Evolutionary conservation across 2,329 filamentous ascomycete species (phyloP).

Genomic region (Aspergillus fumigatiaffinis): DNA sequence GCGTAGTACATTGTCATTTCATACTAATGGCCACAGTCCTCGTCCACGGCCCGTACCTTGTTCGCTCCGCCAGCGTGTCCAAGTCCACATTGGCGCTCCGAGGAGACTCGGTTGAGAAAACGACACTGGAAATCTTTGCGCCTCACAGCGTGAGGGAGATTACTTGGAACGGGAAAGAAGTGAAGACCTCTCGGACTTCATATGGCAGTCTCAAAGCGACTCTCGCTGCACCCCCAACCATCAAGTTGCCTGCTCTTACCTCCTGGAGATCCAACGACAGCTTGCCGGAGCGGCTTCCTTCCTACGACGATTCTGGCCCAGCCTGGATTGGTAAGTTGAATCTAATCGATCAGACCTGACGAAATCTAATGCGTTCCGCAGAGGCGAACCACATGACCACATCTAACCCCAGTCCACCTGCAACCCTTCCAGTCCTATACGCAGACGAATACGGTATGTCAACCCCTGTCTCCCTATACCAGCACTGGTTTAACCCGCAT

Average conservation of each 20-base stretch:
- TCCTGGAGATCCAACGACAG: slow-evolving; percentile 43
- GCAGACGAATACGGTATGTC: slow-evolving; percentile 42
- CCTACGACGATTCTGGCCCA: slow-evolving; percentile 42
- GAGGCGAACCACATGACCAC: slow-evolving; percentile 42
- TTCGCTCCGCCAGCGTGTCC: slow-evolving; percentile 43
- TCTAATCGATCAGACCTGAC: not conserved
- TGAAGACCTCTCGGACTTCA: slow-evolving; percentile 29
- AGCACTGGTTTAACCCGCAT: not conserved
- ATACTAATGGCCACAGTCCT: slow-evolving; percentile 37
- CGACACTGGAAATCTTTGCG: slow-evolving; percentile 47
- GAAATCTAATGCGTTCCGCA: slow-evolving; percentile 8
- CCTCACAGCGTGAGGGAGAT: slow-evolving; percentile 44
- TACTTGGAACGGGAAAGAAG: slow-evolving; percentile 49
- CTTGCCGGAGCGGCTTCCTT: slow-evolving; percentile 38
- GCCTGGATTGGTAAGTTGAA: slow-evolving; percentile 31
- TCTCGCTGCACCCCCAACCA: slow-evolving; percentile 23
- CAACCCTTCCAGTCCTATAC: slow-evolving; percentile 45
- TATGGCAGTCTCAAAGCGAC: slow-evolving; percentile 39
- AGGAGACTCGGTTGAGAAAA: slow-evolving; percentile 45
- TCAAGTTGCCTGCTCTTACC: slow-evolving; percentile 31
- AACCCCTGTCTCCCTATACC: not conserved
- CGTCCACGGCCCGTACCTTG: slow-evolving; percentile 51
- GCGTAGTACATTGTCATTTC: not conserved
- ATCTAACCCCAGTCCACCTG: slow-evolving; percentile 38
- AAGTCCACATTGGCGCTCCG: slow-evolving; percentile 39